phyloP scores from a whole-genome alignment of 139 green algal genomes.

The Chlorella sorokiniana region DNA sequence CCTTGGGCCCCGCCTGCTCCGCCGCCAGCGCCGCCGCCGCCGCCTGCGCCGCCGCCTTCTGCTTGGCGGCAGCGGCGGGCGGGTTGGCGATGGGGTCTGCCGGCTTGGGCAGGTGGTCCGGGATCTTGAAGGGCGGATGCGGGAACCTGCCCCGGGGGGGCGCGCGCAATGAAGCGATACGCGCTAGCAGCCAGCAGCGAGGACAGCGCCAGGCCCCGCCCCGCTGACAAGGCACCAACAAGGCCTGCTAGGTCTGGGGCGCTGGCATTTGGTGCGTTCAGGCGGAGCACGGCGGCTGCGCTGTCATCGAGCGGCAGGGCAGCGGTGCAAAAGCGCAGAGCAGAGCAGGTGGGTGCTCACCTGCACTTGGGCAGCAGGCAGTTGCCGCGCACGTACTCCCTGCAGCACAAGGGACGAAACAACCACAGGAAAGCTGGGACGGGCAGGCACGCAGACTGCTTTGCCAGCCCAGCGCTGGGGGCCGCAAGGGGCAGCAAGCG shows the following conservation, averaged over 20 bases:
- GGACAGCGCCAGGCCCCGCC: no score
- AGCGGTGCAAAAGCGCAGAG: not conserved
- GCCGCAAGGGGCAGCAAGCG: no score
- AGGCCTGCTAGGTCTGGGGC: no score
- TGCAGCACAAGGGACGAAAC: not conserved
- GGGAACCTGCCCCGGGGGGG: conserved; percentile 31
- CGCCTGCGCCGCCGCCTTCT: conserved; percentile 32
- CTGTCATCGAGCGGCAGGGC: not conserved
- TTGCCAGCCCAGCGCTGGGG: no score
- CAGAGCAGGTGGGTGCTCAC: not conserved
- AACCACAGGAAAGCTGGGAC: not conserved
- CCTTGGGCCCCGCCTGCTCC: conserved; percentile 19
- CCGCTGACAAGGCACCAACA: no score
- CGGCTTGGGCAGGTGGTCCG: conserved; percentile 37
- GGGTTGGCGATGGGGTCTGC: conserved; percentile 45
- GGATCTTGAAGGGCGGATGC: conserved; percentile 40
- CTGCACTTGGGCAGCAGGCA: conserved; percentile 41
- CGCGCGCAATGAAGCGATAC: not conserved
- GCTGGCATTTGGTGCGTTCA: no score
- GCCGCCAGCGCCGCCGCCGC: conserved; percentile 26
- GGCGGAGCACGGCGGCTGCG: not conserved
- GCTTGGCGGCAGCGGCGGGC: conserved; percentile 39
- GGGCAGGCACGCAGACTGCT: no score
- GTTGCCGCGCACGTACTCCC: conserved; percentile 45
- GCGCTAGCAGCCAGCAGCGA: not conserved